These are phyloP conservation scores for Phytophthora hybrid DNA, from an alignment of 352 stramenopile species.

Conservation along the genomic window DNA sequence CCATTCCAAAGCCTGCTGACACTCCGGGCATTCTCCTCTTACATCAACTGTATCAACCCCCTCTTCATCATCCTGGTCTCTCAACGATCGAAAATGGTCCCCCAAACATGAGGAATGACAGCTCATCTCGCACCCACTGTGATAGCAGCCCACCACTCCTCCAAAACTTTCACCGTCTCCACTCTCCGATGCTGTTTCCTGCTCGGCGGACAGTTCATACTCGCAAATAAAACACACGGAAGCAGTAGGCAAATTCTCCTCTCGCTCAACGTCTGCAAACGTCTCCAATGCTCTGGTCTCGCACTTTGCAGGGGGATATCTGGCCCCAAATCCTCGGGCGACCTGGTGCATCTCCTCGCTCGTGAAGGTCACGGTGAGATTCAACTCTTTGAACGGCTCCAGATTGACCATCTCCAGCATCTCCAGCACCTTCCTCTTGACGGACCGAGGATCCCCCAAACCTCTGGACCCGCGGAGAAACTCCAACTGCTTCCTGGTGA, in stretches of 20 bases:
- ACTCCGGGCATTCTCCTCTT: conserved; percentile 57
- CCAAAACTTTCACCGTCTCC: background rate
- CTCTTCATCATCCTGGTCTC: conserved; percentile 18
- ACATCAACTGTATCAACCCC: conserved; percentile 1
- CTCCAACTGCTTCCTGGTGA: conserved; percentile 52
- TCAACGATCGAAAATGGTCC: conserved; percentile 61
- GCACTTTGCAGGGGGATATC: conserved; percentile 46
- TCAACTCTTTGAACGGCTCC: conserved; percentile 54
- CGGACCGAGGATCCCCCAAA: conserved; percentile 57
- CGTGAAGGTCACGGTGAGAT: conserved; percentile 66
- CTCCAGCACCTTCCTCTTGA: conserved; percentile 79
- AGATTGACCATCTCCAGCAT: conserved; percentile 74
- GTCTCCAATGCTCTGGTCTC: conserved; percentile 42
- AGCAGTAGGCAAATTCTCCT: background rate
- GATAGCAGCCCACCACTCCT: conserved; percentile 48
- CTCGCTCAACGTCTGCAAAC: conserved; percentile 14
- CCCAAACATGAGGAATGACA: conserved; percentile 58
- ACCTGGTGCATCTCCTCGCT: conserved; percentile 49
- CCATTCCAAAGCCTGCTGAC: conserved; percentile 53
- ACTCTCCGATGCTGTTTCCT: conserved; percentile 4
- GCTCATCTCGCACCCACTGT: conserved; percentile 48
- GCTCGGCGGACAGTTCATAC: conserved; percentile 17
- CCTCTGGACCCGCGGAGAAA: conserved; percentile 45
- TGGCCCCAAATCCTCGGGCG: conserved; percentile 39
- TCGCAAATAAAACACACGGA: conserved; percentile 61